Conservation (phyloP, 192 early-diverging fungal species). For the Umbelopsis vinacea region DNA sequence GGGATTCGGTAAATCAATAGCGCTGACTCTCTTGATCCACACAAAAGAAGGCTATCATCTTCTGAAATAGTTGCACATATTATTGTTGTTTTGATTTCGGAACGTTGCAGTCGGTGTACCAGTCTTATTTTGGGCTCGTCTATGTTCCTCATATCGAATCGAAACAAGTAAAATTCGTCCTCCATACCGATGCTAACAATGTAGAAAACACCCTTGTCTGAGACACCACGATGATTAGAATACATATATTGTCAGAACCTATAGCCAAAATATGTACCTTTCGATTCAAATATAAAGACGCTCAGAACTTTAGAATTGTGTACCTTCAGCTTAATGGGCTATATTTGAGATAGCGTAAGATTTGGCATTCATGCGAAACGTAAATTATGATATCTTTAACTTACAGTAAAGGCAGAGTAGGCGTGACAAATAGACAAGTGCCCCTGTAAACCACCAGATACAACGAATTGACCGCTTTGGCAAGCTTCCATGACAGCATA, state of each 20-base stretch:
- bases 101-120: conserved; percentile 20
- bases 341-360: not conserved
- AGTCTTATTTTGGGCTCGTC: not conserved
- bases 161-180: conserved; percentile 37
- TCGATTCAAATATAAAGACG: conserved; percentile 40
- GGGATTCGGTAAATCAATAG: conserved; percentile 41
- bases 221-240: not conserved
- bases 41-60: conserved; percentile 35
- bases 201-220: conserved; percentile 35
- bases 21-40: conserved; percentile 48
- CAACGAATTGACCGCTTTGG: conserved; percentile 54
- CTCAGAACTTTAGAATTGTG: conserved; percentile 53
- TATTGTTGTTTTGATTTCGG: conserved; percentile 27
- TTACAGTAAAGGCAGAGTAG: conserved; percentile 44
- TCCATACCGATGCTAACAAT: conserved; percentile 43
- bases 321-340: conserved; percentile 43
- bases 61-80: conserved; percentile 33
- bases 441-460: conserved; percentile 58
- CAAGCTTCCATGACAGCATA: conserved; percentile 61
- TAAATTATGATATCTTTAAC: not conserved
- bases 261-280: conserved; percentile 12
- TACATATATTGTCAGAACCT: not conserved
- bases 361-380: not conserved
- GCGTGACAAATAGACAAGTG: conserved; percentile 57
- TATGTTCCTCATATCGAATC: conserved; percentile 31